These are phyloP conservation scores for Pyrenochaeta sp. DNA, from an alignment of 2,329 filamentous ascomycete genomes.

Conservation along the genomic window DNA sequence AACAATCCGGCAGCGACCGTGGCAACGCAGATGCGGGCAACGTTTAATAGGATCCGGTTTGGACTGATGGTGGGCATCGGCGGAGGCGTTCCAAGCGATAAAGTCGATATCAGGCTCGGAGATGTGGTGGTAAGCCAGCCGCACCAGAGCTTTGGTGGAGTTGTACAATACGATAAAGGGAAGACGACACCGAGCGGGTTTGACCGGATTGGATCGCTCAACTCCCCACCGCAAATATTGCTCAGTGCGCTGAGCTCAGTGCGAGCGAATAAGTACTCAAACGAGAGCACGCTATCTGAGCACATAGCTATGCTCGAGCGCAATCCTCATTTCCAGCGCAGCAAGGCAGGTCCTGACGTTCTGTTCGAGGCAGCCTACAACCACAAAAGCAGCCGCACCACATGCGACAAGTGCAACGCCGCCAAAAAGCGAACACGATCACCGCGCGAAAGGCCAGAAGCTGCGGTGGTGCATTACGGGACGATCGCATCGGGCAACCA, in stretches of 20 bases:
- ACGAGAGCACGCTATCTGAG: constrained; percentile 3
- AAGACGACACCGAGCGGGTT: constrained; percentile 21
- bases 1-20: constrained; percentile 45
- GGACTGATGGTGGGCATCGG: constrained; percentile 57
- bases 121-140: constrained; percentile 37
- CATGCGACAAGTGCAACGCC: constrained; percentile 14
- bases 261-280: constrained; percentile 7
- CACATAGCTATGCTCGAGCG: constrained; percentile 11
- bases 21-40: constrained; percentile 38
- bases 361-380: constrained; percentile 27
- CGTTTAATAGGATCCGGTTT: constrained; percentile 47
- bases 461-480: constrained; percentile 49
- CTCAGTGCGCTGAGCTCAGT: constrained; percentile 11
- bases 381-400: constrained; percentile 15
- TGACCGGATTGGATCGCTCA: constrained; percentile 15
- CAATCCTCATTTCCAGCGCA: constrained; percentile 15
- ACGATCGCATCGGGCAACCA: constrained; percentile 52
- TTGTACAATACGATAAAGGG: constrained; percentile 34
- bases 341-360: constrained; percentile 15
- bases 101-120: constrained; percentile 32
- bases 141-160: constrained; percentile 6
- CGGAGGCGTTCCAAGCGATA: constrained; percentile 34
- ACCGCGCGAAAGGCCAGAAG: constrained; percentile 9
- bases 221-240: constrained; percentile 12
- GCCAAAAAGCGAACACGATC: constrained; percentile 2